Base-by-base conservation (phyloP, 371 early-diverging fungal genomes). In the Mortierella sp. region DNA sequence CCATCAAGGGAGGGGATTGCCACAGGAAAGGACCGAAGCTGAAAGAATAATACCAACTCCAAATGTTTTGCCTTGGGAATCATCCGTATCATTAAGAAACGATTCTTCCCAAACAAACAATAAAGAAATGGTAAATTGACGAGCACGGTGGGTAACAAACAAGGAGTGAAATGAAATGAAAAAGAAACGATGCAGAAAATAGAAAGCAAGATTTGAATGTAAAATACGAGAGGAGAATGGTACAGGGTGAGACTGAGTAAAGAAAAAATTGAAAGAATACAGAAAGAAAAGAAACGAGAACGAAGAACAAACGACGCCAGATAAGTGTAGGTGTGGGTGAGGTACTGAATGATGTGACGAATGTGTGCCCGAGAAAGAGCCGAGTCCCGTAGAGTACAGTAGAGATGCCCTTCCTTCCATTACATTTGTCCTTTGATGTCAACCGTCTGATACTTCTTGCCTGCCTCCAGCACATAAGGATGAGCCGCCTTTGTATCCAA, bases 361-460 rank as follows among this genome's bases (percentile, higher is more conserved):
- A 21, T 28, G 10, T 26, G 7, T 11, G 68, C 42, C 44, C 21
- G 11, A 28, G 58, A 13, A 10, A 58, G 28, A 58, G 8, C 3
- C 28, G 28, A 3, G 10, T 55, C 7, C n/a, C 16, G 63, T 14
- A 26, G n/a, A 26, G 58, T 48, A 48, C 14, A 8, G 13, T 14
- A 26, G 10, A 11, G 60, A 58, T 58, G 28, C 34, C 31, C 44
- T 68, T 68, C 42, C 55, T 26, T 26, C 13, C 31, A 9, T 79
- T 88, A 90, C 21, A 92, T 90, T 74, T 95, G 95, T 45, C 95
- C 95, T 79, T 96, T 96, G 78, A 96, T 94, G 77, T 96, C 96
- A 60, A 96, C 91, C 81, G 91, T 94, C 48, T 90, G 93, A 77
- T 92, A 95, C 75, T 93, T 93, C 80, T 91, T 91, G 57, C 87